phyloP scores from a whole-genome alignment of 768 basidiomycete genomes.

The Boletales sp. region DNA sequence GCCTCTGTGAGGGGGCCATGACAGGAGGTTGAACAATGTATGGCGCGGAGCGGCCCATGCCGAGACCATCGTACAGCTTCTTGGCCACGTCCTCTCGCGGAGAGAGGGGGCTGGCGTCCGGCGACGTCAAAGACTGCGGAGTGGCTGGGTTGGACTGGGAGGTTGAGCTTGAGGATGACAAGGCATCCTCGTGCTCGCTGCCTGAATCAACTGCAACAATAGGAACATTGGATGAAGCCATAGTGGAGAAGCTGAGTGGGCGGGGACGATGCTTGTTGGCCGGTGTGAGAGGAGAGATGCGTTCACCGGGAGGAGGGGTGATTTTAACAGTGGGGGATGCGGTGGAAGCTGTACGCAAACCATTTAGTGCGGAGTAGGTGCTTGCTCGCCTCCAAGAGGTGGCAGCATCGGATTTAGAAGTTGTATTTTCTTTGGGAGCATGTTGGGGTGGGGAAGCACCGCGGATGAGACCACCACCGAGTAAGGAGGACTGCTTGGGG shows the following conservation, averaged over 20 bases:
- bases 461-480: slow-evolving; percentile 71
- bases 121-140: slow-evolving; percentile 65
- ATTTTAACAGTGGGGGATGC: slow-evolving; percentile 64
- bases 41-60: slow-evolving; percentile 70
- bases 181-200: slow-evolving; percentile 51
- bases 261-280: slow-evolving; percentile 52
- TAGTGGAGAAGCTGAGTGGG: slow-evolving; percentile 59
- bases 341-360: slow-evolving; percentile 53
- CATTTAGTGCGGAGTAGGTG: slow-evolving; percentile 67
- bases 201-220: slow-evolving; percentile 55
- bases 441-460: slow-evolving; percentile 47
- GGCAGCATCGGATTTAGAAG: slow-evolving; percentile 81
- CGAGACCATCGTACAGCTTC: slow-evolving; percentile 85
- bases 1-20: slow-evolving; percentile 42
- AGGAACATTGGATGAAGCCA: slow-evolving; percentile 43
- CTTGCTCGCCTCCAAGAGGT: slow-evolving; percentile 78
- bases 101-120: slow-evolving; percentile 55
- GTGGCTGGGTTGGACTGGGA: slow-evolving; percentile 74
- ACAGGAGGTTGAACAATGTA: slow-evolving; percentile 15
- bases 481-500: slow-evolving; percentile 60
- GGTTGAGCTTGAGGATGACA: slow-evolving; percentile 57
- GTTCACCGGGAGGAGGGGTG: slow-evolving; percentile 67
- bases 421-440: slow-evolving; percentile 31
- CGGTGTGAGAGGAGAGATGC: slow-evolving; percentile 43
- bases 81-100: slow-evolving; percentile 84